phyloP scores from a whole-genome alignment of 371 early-diverging fungal genomes.

The Batkoa obscura region DNA sequence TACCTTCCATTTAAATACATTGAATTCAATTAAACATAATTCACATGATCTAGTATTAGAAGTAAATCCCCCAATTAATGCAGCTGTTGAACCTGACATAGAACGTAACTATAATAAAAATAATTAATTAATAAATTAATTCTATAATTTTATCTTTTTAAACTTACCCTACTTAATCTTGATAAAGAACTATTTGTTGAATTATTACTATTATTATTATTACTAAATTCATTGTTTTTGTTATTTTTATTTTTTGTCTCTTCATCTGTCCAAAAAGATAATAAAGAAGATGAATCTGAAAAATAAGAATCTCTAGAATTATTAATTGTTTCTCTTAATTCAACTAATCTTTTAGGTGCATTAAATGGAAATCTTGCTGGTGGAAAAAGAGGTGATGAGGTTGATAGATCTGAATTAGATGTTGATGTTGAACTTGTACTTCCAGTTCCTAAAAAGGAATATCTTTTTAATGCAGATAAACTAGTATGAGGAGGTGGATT shows the following conservation, averaged over 20 bases:
- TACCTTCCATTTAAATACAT: constrained; percentile 12
- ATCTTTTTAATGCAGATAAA: not conserved
- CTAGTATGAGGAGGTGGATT: not conserved
- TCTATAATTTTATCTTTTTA: too few relatives aligned
- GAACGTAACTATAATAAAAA: not conserved
- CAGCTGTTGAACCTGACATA: not conserved
- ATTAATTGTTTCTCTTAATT: not conserved
- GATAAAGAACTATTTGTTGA: too few relatives aligned
- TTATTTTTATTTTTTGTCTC: too few relatives aligned
- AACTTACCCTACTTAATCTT: too few relatives aligned
- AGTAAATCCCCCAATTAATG: not conserved
- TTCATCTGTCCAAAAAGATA: too few relatives aligned
- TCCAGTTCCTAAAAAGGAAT: constrained; percentile 1
- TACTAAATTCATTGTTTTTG: too few relatives aligned
- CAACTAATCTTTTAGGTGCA: constrained; percentile 1
- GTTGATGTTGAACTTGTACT: not conserved
- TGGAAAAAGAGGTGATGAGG: not conserved
- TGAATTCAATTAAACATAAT: constrained; percentile 9
- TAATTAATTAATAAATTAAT: too few relatives aligned
- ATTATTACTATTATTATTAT: too few relatives aligned
- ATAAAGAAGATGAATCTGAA: not conserved
- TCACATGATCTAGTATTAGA: constrained; percentile 8
- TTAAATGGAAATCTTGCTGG: not conserved
- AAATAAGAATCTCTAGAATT: constrained; percentile 3
- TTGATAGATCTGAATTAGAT: not conserved